Evolutionary conservation across 495 filamentous ascomycete genomes (phyloP).

Genomic region (Patellaria atrata): DNA sequence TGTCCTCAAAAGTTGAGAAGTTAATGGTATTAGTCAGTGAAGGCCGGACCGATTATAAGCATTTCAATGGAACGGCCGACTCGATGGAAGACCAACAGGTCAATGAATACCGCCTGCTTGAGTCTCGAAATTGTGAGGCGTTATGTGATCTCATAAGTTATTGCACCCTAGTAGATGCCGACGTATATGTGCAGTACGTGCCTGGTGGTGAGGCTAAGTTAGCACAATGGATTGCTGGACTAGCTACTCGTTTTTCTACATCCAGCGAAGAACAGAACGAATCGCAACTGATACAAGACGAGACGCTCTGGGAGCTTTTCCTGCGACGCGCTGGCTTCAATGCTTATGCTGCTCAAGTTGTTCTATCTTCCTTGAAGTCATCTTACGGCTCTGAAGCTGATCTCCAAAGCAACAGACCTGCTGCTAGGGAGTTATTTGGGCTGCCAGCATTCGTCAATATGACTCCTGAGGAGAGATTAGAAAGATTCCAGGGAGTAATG

Average conservation of each 20-base stretch:
- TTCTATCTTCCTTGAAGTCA: constrained; percentile 39
- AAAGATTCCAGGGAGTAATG: constrained; percentile 30
- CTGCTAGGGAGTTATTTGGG: constrained; percentile 25
- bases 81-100: too few species aligned
- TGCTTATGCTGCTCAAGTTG: constrained; percentile 60
- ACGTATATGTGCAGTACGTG: constrained; percentile 37
- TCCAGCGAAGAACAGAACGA: too few species aligned
- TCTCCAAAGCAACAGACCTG: background rate
- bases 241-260: too few species aligned
- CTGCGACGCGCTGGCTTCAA: constrained; percentile 63
- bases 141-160: constrained; percentile 43
- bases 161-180: constrained; percentile 26
- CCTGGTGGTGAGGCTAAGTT: constrained; percentile 43
- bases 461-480: constrained; percentile 30
- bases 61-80: too few species aligned
- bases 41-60: constrained; percentile 25
- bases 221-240: constrained; percentile 41
- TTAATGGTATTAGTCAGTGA: constrained; percentile 58
- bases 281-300: constrained; percentile 26
- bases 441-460: constrained; percentile 45
- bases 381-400: background rate
- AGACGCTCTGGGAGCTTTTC: constrained; percentile 52
- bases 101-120: constrained; percentile 12
- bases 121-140: constrained; percentile 36
- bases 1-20: constrained; percentile 49